These are phyloP conservation scores for Coniochaeta sp. DNA, from an alignment of 2,329 filamentous ascomycete species.

Conservation along the genomic window DNA sequence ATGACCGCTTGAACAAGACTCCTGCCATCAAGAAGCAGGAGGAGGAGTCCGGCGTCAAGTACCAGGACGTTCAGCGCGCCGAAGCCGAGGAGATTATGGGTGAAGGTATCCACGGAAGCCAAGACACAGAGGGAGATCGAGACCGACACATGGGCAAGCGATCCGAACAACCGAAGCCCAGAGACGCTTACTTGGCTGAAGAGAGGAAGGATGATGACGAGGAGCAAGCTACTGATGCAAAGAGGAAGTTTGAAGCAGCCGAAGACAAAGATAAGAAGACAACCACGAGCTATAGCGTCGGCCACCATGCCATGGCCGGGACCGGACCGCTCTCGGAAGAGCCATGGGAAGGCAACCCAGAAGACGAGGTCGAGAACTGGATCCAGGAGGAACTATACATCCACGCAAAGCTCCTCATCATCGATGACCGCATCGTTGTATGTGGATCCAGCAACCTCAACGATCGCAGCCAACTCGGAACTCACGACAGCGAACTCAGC, in stretches of 20 bases:
- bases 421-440: slow-evolving; percentile 77
- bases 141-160: slow-evolving; percentile 41
- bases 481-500: slow-evolving; percentile 85
- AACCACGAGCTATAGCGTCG: slow-evolving; percentile 43
- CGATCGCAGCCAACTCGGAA: slow-evolving; percentile 78
- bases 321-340: slow-evolving; percentile 58
- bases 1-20: slow-evolving; percentile 85
- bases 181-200: slow-evolving; percentile 6
- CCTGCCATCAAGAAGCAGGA: slow-evolving; percentile 66
- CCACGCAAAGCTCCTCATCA: slow-evolving; percentile 84
- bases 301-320: slow-evolving; percentile 74
- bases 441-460: slow-evolving; percentile 89
- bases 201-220: slow-evolving; percentile 30
- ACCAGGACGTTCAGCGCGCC: slow-evolving; percentile 79
- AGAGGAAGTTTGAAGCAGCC: slow-evolving; percentile 44
- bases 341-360: slow-evolving; percentile 65
- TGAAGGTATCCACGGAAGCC: slow-evolving; percentile 57
- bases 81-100: slow-evolving; percentile 86
- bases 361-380: slow-evolving; percentile 78
- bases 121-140: slow-evolving; percentile 34
- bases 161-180: slow-evolving; percentile 20
- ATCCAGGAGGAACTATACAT: slow-evolving; percentile 96
- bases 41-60: slow-evolving; percentile 72
- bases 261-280: slow-evolving; percentile 26
- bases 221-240: slow-evolving; percentile 35